A percentile compares a stretch with the other conserved stretches of the same genome.
phyloP scores from a whole-genome alignment of 495 filamentous ascomycete species.

The Annulohypoxylon moriforme region DNA sequence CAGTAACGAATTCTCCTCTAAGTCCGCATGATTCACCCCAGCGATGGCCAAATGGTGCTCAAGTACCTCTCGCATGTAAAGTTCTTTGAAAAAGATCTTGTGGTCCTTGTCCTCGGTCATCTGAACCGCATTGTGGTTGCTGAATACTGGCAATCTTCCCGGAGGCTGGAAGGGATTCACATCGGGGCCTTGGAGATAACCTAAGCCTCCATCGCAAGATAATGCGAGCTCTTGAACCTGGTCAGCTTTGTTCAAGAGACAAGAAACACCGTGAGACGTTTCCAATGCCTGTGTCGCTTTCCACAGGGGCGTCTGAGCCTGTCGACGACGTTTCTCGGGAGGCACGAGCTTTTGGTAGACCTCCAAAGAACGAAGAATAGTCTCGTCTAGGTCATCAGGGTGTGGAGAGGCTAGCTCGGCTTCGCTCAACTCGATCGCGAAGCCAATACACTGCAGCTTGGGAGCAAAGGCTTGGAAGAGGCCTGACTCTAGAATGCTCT shows the following conservation, averaged over 20 bases:
- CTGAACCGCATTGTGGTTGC: conserved; percentile 4
- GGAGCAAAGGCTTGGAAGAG: conserved; percentile 53
- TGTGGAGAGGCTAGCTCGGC: conserved; percentile 47
- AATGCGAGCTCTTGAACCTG: conserved; percentile 62
- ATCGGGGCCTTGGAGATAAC: conserved; percentile 60
- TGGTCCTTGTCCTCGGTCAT: not conserved
- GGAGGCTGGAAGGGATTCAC: conserved; percentile 20
- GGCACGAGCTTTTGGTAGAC: conserved; percentile 63
- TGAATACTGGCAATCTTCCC: conserved; percentile 4
- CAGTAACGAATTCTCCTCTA: too few species aligned
- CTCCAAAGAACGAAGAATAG: conserved; percentile 61
- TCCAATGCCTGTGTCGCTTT: conserved; percentile 64
- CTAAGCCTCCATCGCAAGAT: conserved; percentile 66
- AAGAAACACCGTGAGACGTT: conserved; percentile 60
- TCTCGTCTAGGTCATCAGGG: not conserved
- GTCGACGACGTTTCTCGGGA: conserved; percentile 38
- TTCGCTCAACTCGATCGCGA: conserved; percentile 67
- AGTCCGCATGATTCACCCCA: too few species aligned
- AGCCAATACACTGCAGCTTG: conserved; percentile 62
- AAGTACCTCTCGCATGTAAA: conserved; percentile 22
- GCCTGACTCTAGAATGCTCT: not conserved
- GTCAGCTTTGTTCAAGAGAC: conserved; percentile 57
- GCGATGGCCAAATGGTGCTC: conserved; percentile 38
- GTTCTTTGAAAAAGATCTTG: not conserved
- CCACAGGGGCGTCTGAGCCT: conserved; percentile 43